phyloP scores from a whole-genome alignment of 371 early-diverging fungal species.

The Actinomucor elegans region DNA sequence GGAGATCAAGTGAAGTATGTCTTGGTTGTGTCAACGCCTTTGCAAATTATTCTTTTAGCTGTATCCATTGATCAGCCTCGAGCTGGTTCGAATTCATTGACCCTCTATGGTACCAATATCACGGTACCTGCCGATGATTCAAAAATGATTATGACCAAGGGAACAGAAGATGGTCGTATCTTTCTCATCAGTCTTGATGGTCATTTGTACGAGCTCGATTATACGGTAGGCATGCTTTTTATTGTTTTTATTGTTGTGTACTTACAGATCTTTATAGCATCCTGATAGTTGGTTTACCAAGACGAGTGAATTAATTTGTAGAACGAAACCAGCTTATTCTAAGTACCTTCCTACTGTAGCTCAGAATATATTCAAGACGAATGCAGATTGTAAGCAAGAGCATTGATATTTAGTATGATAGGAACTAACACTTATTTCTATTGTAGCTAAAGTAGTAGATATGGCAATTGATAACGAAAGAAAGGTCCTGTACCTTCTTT shows the following conservation, averaged over 20 bases:
- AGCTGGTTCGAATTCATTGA: constrained; percentile 4
- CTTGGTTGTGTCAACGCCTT: constrained; percentile 82
- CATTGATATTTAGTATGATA: too few relatives aligned
- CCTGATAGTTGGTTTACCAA: neutral
- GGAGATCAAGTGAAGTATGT: constrained; percentile 74
- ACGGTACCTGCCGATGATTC: constrained; percentile 75
- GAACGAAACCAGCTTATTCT: too few relatives aligned
- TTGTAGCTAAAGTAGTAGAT: too few relatives aligned
- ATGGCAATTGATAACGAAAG: constrained; percentile 74
- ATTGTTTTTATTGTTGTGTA: too few relatives aligned
- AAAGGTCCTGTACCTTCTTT: constrained; percentile 70
- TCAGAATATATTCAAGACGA: too few relatives aligned
- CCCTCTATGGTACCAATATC: constrained; percentile 67
- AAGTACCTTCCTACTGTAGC: too few relatives aligned
- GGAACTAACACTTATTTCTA: too few relatives aligned
- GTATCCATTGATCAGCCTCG: neutral
- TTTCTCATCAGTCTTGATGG: constrained; percentile 86
- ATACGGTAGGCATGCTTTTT: constrained; percentile 71
- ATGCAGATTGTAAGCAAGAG: too few relatives aligned
- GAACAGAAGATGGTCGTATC: constrained; percentile 77
- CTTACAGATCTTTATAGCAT: too few relatives aligned
- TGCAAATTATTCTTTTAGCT: constrained; percentile 78
- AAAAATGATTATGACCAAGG: constrained; percentile 67
- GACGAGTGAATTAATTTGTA: too few relatives aligned
- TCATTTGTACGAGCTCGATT: constrained; percentile 81